These are phyloP conservation scores for Saccharum hybrid DNA, from an alignment of 202 grass and related monocot genomes.

Conservation along the genomic window DNA sequence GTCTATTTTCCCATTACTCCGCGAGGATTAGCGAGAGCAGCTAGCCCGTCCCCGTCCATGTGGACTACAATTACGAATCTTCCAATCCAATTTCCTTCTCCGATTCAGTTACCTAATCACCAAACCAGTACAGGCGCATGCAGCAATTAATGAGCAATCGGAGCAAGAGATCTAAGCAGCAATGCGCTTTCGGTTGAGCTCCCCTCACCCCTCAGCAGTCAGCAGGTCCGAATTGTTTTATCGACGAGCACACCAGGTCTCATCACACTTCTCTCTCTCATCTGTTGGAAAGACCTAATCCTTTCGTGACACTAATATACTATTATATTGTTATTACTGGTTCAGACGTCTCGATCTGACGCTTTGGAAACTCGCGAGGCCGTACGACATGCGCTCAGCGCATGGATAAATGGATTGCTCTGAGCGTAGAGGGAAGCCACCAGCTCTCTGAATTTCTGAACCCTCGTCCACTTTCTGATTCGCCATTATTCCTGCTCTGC, in stretches of 20 bases:
- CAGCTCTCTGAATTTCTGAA: conserved; percentile 7
- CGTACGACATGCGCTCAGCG: background rate
- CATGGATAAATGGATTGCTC: background rate
- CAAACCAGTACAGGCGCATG: background rate
- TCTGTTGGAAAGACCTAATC: background rate
- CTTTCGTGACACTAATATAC: background rate
- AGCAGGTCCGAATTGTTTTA: no score
- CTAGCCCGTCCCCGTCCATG: background rate
- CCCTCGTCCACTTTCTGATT: background rate
- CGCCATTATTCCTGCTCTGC: background rate
- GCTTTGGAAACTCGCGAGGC: background rate
- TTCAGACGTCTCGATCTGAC: conserved; percentile 6
- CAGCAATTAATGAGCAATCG: background rate
- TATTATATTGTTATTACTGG: background rate
- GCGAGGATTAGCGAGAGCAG: background rate
- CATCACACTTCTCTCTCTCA: background rate
- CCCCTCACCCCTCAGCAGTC: background rate
- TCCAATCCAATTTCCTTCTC: background rate
- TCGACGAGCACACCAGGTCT: no score
- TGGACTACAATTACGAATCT: no score
- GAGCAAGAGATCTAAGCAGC: background rate
- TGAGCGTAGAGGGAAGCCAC: background rate
- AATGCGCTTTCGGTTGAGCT: background rate
- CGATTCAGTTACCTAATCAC: background rate
- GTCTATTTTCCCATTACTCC: background rate